Evolutionary conservation across 2,329 filamentous ascomycete species (phyloP), one percentile per base, ranked within the genome.

Genomic region (Xylaria hypoxylon): DNA sequence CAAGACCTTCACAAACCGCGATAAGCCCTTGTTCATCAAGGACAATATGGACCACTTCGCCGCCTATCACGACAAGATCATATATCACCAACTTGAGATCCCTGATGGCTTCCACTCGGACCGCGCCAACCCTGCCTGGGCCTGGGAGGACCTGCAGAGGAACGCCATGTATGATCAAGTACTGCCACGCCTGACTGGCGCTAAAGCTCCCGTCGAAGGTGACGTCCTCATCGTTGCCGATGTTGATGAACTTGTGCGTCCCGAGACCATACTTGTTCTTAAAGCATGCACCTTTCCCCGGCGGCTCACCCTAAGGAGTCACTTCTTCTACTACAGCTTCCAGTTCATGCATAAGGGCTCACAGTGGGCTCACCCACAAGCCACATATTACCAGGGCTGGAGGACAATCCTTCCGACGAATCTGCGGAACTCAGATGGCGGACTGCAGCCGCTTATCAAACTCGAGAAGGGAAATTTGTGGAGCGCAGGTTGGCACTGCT

Each of bases 191-290:
- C 79, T 89, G 17, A 66, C 72, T 0, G 82, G 80, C 57, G 74
- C 76, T 1, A 73, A 79, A 50, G 78, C 80, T 4, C 83, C 87
- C 2, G 72, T 77, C 0, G 59, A 74, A 2, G 84, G 84, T 60
- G 88, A 90, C 72, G 85, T 87, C 28, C 79, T 90, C 28, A 75
- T 90, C 61, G 84, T 89, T 2, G 84, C 86, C 62, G 87, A 89
- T 72, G 83, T 89, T 17, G 86, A 89, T 75, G 88, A 90, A 78
- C 84, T 90, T 51, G 80, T 84, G 5, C 83, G 85, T 2, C 86
- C 87, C 0, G 78, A 81, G 56, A 81, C 85, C 17, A 73, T 87
- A 11, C 75, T 78, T 13, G 71, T 84, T 1, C 80, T 88, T 8
- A 82, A 84, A 28, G 80, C 81, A 7, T 88, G 86, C 77, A 72